Percentiles rank a stretch among this genome's conserved stretches.
Conservation (phyloP, 2,329 filamentous ascomycete genomes). For the Alternaria gansuensis region DNA sequence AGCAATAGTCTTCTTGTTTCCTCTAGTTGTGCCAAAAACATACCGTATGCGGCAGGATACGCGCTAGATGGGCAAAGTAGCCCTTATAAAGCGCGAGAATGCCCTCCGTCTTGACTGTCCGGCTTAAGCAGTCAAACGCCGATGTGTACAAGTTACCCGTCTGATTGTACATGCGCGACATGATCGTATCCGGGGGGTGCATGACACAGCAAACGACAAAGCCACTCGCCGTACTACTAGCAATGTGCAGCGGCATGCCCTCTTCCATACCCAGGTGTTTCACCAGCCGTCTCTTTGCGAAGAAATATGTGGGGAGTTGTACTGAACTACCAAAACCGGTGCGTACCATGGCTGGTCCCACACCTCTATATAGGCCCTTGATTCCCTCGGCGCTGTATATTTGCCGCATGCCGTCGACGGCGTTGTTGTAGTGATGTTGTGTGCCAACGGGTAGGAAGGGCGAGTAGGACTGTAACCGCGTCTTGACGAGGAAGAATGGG, state of each 20-base stretch:
- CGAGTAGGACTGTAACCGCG: constrained; percentile 90
- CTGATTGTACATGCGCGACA: constrained; percentile 99
- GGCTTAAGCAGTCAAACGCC: constrained; percentile 88
- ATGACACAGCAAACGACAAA: constrained; percentile 98
- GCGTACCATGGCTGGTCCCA: constrained; percentile 91
- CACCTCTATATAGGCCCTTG: constrained; percentile 84
- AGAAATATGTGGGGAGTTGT: constrained; percentile 97
- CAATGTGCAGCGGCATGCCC: constrained; percentile 85
- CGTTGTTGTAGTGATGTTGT: constrained; percentile 92
- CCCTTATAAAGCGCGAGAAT: constrained; percentile 96
- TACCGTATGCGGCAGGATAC: constrained; percentile 91
- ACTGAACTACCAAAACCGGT: constrained; percentile 96
- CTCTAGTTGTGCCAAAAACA: constrained; percentile 29
- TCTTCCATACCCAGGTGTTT: constrained; percentile 89
- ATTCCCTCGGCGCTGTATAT: constrained; percentile 83
- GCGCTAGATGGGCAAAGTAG: constrained; percentile 90
- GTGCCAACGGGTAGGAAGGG: constrained; percentile 93
- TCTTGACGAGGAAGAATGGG: constrained; percentile 98
- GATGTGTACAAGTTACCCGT: constrained; percentile 96
- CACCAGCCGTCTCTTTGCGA: constrained; percentile 86
- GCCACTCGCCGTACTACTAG: constrained; percentile 87
- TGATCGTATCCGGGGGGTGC: constrained; percentile 99
- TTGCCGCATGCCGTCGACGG: constrained; percentile 79
- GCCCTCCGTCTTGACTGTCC: constrained; percentile 92
- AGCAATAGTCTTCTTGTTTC: constrained; percentile 13